Base-by-base conservation (phyloP, 1,139 yeast species). In the Debaryomyces subglobosus region DNA sequence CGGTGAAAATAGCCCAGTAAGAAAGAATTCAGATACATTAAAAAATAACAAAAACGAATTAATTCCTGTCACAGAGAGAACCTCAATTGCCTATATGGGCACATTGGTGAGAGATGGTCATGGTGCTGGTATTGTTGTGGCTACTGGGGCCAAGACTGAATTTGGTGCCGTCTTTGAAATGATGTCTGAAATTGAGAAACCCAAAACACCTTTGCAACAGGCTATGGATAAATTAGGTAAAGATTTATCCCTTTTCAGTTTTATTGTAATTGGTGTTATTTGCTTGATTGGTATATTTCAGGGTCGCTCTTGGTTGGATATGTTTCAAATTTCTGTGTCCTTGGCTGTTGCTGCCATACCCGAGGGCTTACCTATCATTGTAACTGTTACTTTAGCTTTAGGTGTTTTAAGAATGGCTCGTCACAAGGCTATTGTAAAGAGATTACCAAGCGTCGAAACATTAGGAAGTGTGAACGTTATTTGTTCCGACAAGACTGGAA, bases 341-440 rank as follows among this genome's bases (percentile, higher is more conserved):
- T 77, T 94, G 54, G 98, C 98, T 0, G 98, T 94, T 12, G 99
- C 99, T 43, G 98, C 98, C 2, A 92, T 94, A 57, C 99, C 99
- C 3, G 99, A 94, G 69, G 98, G 98, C 49, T 78, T 94, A 55
- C 98, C 98, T 0, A 92, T 94, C 60, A 92, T 94, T 64, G 98
- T 94, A 39, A 92, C 98, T 4, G 98, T 94, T 5, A 94, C 98
- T 0, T 75, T 94, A 56, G 98, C 99, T 0, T 77, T 94, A 38
- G 98, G 98, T 41, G 98, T 94, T 36, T 77, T 92, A 58, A 79
- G 97, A 69, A 94, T 94, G 98, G 97, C 98, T 4, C 84, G 83
- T 47, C 85, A 91, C 57, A 87, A 86, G 61, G 98, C 97, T 3
- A 94, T 94, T 61, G 96, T 94, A 47, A 86, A 92, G 60, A 81